These are phyloP conservation scores for Coemansia sp. DNA, from an alignment of 192 early-diverging fungal genomes.

Conservation along the genomic window DNA sequence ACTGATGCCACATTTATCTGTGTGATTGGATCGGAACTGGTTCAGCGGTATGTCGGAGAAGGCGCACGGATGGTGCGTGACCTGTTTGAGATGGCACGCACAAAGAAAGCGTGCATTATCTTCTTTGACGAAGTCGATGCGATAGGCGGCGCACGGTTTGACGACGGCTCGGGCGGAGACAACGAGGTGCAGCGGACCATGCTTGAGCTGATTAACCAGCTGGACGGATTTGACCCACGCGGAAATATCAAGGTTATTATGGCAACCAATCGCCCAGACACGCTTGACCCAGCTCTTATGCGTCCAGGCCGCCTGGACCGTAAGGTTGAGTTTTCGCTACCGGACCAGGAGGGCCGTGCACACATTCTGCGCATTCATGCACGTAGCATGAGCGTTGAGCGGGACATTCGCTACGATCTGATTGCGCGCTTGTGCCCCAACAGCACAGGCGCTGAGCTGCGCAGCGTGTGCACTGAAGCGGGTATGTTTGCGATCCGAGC, in stretches of 20 bases:
- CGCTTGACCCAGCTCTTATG: constrained; percentile 94
- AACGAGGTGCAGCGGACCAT: constrained; percentile 99
- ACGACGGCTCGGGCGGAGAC: constrained; percentile 98
- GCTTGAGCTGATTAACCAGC: constrained; percentile 99
- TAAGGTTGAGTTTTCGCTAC: constrained; percentile 96
- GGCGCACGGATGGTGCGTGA: constrained; percentile 99
- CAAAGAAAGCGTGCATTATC: constrained; percentile 99
- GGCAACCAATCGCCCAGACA: constrained; percentile 99
- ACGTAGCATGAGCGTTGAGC: constrained; percentile 96
- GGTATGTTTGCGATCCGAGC: constrained; percentile 99
- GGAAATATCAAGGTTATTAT: constrained; percentile 99
- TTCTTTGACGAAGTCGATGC: constrained; percentile 99
- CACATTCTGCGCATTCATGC: constrained; percentile 99
- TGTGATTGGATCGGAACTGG: constrained; percentile 98
- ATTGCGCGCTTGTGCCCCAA: constrained; percentile 98
- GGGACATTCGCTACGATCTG: constrained; percentile 98
- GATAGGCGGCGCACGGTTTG: constrained; percentile 96
- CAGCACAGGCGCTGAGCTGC: constrained; percentile 96
- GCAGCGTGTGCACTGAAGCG: constrained; percentile 98
- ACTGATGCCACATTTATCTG: constrained; percentile 99
- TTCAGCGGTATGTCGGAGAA: constrained; percentile 99
- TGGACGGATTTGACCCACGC: constrained; percentile 98
- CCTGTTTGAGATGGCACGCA: constrained; percentile 99
- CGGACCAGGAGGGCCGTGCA: constrained; percentile 93
- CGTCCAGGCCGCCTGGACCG: constrained; percentile 97